These are phyloP conservation scores for Pleurotus citrinopileatus DNA, from an alignment of 768 basidiomycete genomes.

Conservation along the genomic window DNA sequence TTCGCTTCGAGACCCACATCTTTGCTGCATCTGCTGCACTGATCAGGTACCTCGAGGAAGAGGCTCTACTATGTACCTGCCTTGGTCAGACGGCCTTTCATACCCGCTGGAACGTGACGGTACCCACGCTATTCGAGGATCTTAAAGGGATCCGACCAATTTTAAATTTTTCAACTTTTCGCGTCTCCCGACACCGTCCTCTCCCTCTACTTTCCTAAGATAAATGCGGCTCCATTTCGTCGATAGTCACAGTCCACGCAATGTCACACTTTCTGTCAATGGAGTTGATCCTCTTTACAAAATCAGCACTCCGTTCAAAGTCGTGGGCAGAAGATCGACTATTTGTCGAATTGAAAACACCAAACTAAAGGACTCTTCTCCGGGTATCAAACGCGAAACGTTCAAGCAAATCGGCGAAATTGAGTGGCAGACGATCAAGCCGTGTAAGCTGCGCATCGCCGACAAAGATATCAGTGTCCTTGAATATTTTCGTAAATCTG, in stretches of 20 bases:
- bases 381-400: background rate
- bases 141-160: no score
- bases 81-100: no score
- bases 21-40: no score
- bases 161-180: no score
- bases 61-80: no score
- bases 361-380: background rate
- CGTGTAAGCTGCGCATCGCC: constrained; percentile 26
- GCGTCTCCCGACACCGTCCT: no score
- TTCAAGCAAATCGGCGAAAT: constrained; percentile 28
- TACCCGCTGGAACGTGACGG: no score
- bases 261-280: constrained; percentile 19
- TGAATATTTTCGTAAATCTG: constrained; percentile 22
- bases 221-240: background rate
- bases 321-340: constrained; percentile 7
- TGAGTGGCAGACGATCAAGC: constrained; percentile 26
- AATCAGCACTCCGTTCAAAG: constrained; percentile 22
- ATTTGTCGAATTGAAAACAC: constrained; percentile 10
- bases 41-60: no score
- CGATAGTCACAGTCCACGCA: constrained; percentile 7
- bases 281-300: constrained; percentile 20
- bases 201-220: no score
- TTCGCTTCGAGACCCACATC: no score
- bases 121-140: no score
- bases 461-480: constrained; percentile 21